Base-by-base conservation (phyloP, 1,284 basidiomycete genomes). In the Porodaedalea pini region DNA sequence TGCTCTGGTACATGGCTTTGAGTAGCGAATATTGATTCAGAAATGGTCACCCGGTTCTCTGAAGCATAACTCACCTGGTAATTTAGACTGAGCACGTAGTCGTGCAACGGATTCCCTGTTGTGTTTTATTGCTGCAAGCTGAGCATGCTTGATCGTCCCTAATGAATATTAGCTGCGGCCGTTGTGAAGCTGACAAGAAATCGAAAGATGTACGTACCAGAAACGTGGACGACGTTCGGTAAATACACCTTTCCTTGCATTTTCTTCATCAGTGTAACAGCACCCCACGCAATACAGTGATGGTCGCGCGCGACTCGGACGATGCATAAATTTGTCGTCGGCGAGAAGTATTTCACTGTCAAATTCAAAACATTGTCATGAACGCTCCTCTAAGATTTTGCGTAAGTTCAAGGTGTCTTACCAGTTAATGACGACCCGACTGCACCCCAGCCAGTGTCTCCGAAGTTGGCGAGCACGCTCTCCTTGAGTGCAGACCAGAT, bases 131-230 rank as follows among this genome's bases (percentile, higher is more conserved):
- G 88, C 86, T 10, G 86, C 84, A 0, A 88, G 69, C 63, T 92
- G 90, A 0, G 80, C 81, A 49, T 92, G 88, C 68, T 87, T 90
- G 45, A 90, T 86, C 0, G 89, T 92, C 0, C 89, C 89, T 91
- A 59, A 15, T n/a, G n/a, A n/a, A n/a, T n/a, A n/a, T n/a, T n/a
- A n/a, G n/a, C n/a, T n/a, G n/a, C 47, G 7, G n/a, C 7, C 31
- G 31, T 40, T 19, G 10, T 47, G 17, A 19, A 13, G 36, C 32
- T 25, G 15, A 36, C 34, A 36, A 52, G 53, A 39, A 13, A 56
- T 41, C n/a, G 13, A 40, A 15, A 36, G 21, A 29, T n/a, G 36
- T 40, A 11, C 77, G 49, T 57, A 89, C 89, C 89, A 41, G 89
- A 89, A 13, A 90, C 74, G 62, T 89, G 88, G 0, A 91, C 74